Evolutionary conservation across 441 rosid genomes (phyloP).

Genomic region (Gossypium gossypioides): DNA sequence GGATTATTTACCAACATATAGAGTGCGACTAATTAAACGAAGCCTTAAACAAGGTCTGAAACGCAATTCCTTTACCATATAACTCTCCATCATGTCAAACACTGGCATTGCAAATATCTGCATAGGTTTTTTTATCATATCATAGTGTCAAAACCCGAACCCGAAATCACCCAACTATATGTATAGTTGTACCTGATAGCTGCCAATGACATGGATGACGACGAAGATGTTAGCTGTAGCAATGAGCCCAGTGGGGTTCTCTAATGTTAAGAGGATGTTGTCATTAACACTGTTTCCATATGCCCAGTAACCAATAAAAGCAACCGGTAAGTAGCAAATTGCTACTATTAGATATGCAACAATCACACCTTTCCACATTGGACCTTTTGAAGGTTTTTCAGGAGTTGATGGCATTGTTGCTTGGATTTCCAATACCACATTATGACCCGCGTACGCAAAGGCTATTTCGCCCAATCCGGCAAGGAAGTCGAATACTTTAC

Average conservation of each 20-base stretch:
- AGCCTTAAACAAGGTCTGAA: constrained; percentile 43
- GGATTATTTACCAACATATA: constrained; percentile 51
- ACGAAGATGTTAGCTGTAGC: constrained; percentile 64
- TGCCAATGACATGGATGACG: constrained; percentile 71
- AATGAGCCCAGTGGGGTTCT: constrained; percentile 63
- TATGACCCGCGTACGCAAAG: constrained; percentile 78
- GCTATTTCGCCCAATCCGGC: constrained; percentile 64
- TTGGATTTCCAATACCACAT: constrained; percentile 75
- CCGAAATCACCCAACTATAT: background rate
- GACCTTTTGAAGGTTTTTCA: constrained; percentile 57
- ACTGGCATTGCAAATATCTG: constrained; percentile 67
- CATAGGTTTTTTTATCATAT: background rate
- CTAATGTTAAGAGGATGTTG: constrained; percentile 49
- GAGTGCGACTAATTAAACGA: constrained; percentile 45
- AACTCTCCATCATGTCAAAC: constrained; percentile 73
- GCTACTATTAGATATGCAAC: constrained; percentile 60
- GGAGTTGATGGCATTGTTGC: constrained; percentile 84
- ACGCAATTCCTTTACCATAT: constrained; percentile 42
- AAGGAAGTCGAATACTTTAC: constrained; percentile 40
- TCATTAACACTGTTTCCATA: constrained; percentile 59
- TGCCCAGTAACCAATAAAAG: constrained; percentile 42
- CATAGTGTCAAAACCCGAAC: background rate
- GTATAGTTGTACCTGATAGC: constrained; percentile 53
- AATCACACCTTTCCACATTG: constrained; percentile 76
- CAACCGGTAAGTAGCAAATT: constrained; percentile 73